phyloP scores from a whole-genome alignment of 352 stramenopile genomes.

The Globisporangium canariense region DNA sequence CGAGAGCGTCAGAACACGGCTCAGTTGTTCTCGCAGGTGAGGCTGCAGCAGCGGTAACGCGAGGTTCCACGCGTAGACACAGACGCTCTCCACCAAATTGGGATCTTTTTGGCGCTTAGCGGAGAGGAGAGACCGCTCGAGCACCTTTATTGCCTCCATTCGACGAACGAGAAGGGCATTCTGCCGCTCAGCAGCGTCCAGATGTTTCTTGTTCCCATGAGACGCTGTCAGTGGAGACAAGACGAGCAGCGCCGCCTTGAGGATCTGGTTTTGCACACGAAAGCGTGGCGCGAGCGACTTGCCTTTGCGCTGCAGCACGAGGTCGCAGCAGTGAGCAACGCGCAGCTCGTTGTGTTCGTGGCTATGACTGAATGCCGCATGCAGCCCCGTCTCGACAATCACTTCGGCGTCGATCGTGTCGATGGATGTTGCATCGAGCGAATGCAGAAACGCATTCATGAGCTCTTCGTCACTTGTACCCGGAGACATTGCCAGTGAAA shows the following conservation, averaged over 20 bases:
- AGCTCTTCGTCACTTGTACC: background rate
- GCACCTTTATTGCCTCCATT: slow-evolving; percentile 67
- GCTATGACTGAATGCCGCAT: slow-evolving; percentile 35
- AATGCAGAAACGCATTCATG: slow-evolving; percentile 22
- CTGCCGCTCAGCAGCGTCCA: slow-evolving; percentile 26
- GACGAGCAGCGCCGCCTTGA: slow-evolving; percentile 44
- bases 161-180: slow-evolving; percentile 37
- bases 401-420: slow-evolving; percentile 52
- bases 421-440: slow-evolving; percentile 25
- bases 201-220: background rate
- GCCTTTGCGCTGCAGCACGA: slow-evolving; percentile 44
- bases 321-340: slow-evolving; percentile 40
- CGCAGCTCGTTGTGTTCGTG: slow-evolving; percentile 19
- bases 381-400: slow-evolving; percentile 50
- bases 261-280: slow-evolving; percentile 57
- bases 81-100: slow-evolving; percentile 77
- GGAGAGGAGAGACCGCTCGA: slow-evolving; percentile 77
- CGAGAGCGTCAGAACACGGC: slow-evolving; percentile 65
- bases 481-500: slow-evolving; percentile 32
- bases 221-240: slow-evolving; percentile 10
- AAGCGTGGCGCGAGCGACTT: slow-evolving; percentile 44
- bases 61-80: slow-evolving; percentile 82
- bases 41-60: slow-evolving; percentile 74
- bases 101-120: slow-evolving; percentile 73
- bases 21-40: slow-evolving; percentile 61